phyloP scores from a whole-genome alignment of 768 basidiomycete genomes.

The Termitomyces eurrhizus region DNA sequence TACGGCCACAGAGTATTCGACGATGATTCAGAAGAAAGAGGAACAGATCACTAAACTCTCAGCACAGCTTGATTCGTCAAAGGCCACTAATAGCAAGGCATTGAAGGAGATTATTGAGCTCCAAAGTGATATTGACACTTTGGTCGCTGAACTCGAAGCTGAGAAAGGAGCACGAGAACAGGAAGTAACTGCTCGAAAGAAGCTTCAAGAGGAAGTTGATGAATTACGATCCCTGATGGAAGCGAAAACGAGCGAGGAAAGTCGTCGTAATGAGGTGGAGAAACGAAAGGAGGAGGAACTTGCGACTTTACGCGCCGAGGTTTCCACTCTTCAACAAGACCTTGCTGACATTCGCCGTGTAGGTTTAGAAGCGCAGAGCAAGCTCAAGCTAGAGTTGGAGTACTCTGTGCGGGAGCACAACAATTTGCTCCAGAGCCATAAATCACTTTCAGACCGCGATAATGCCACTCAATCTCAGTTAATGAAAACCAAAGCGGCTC shows the following conservation, averaged over 20 bases:
- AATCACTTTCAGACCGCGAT: constrained; percentile 62
- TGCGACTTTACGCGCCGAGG: constrained; percentile 60
- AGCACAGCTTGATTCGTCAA: constrained; percentile 49
- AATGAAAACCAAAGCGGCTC: constrained; percentile 40
- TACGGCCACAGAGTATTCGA: constrained; percentile 71
- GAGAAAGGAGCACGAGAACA: constrained; percentile 49
- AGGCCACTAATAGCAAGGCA: constrained; percentile 49
- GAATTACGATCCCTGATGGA: constrained; percentile 80
- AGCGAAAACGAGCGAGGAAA: constrained; percentile 85
- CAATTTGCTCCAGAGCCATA: constrained; percentile 56
- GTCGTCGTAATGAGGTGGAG: constrained; percentile 77
- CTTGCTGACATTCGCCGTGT: constrained; percentile 59
- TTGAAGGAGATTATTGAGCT: constrained; percentile 62
- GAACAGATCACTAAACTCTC: constrained; percentile 55
- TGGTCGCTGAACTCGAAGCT: constrained; percentile 58
- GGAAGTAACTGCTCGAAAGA: constrained; percentile 46
- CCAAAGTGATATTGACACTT: constrained; percentile 63
- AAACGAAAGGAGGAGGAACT: constrained; percentile 88
- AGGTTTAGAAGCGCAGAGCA: constrained; percentile 63
- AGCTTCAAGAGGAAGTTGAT: constrained; percentile 80
- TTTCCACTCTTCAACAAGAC: constrained; percentile 57
- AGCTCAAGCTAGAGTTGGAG: constrained; percentile 75
- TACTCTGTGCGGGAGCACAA: constrained; percentile 54
- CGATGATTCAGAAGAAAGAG: constrained; percentile 75
- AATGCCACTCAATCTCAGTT: constrained; percentile 47